Evolutionary conservation across 768 basidiomycete species (phyloP).

Genomic region (Mycena indigotica): DNA sequence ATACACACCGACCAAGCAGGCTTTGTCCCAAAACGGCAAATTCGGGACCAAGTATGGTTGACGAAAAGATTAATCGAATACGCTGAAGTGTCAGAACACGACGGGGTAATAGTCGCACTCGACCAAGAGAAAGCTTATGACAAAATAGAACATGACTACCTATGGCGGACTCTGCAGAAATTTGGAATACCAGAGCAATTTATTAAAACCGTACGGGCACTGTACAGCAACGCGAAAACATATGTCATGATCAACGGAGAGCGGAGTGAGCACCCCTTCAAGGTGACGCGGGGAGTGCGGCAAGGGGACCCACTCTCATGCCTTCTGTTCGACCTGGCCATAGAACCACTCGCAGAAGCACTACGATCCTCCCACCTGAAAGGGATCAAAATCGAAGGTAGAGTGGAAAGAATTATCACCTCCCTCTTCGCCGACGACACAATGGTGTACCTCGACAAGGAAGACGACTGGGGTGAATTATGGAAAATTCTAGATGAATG

Average conservation of each 20-base stretch:
- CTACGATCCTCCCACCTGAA: background rate
- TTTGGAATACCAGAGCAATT: background rate
- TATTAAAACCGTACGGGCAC: background rate
- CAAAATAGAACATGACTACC: conserved; percentile 1
- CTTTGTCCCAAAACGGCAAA: conserved; percentile 22
- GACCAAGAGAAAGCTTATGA: background rate
- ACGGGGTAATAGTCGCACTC: conserved; percentile 12
- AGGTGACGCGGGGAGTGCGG: background rate
- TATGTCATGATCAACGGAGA: background rate
- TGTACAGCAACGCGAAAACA: background rate
- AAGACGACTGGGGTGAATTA: background rate
- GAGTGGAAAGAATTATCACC: background rate
- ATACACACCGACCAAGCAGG: conserved; percentile 30
- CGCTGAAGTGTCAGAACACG: conserved; percentile 8
- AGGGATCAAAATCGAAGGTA: background rate
- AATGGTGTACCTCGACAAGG: conserved; percentile 1
- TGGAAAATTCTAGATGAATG: background rate
- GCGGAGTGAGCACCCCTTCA: background rate
- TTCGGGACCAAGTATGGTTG: conserved; percentile 26
- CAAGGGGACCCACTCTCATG: background rate
- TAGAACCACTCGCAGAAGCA: background rate
- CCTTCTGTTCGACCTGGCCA: background rate
- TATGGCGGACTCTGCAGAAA: background rate
- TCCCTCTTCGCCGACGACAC: conserved; percentile 9
- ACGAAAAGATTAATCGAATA: conserved; percentile 16